phyloP scores from a whole-genome alignment of 371 early-diverging fungal genomes.

The Batrachochytrium dendrobatidis region DNA sequence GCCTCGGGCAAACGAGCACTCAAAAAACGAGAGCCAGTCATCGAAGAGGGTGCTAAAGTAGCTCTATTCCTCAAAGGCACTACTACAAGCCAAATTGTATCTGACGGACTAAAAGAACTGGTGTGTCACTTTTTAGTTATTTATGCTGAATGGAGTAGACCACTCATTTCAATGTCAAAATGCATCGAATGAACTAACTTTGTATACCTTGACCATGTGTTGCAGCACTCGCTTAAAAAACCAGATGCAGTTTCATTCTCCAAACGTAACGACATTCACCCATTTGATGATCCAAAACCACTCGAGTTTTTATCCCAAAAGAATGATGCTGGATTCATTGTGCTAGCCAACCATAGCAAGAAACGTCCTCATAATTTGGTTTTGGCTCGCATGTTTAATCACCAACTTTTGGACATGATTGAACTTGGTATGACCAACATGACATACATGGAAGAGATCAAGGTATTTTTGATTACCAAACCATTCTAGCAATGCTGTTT shows the following conservation, averaged over 20 bases:
- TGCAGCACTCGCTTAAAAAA: constrained; percentile 80
- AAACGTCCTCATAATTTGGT: constrained; percentile 93
- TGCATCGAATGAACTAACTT: background rate
- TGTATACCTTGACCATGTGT: background rate
- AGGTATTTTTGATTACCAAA: constrained; percentile 34
- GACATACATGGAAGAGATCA: constrained; percentile 60
- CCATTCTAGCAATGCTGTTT: too few relatives aligned
- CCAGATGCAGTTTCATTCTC: constrained; percentile 81
- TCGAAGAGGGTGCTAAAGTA: constrained; percentile 84
- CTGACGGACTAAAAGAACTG: constrained; percentile 80
- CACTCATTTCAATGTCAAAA: background rate
- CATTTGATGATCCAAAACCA: constrained; percentile 88
- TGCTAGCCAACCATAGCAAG: constrained; percentile 87
- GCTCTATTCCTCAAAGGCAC: constrained; percentile 83
- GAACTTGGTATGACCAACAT: constrained; percentile 79
- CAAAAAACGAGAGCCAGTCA: constrained; percentile 82
- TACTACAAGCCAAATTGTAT: constrained; percentile 76
- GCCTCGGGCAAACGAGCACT: constrained; percentile 55
- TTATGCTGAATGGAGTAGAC: background rate
- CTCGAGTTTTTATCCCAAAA: constrained; percentile 90
- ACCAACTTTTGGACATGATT: constrained; percentile 89
- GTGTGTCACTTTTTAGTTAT: constrained; percentile 36
- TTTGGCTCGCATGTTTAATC: constrained; percentile 84
- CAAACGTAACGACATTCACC: constrained; percentile 91
- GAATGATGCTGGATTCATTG: constrained; percentile 87